These are phyloP conservation scores for Candida michaelii DNA, from an alignment of 805 yeast species.

Conservation along the genomic window DNA sequence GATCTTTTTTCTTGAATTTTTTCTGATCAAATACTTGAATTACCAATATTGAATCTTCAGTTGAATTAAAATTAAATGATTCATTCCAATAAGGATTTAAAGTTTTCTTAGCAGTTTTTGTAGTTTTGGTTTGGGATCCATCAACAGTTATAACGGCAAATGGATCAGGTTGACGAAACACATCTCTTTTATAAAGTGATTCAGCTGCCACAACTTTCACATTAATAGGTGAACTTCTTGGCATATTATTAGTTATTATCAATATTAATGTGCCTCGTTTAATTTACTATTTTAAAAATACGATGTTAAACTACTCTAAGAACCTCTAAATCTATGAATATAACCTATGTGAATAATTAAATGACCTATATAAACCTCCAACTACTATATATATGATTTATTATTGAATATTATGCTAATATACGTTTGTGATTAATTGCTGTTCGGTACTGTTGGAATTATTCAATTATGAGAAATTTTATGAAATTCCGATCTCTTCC, in stretches of 20 bases:
- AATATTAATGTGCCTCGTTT: too few relatives aligned
- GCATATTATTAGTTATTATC: not conserved
- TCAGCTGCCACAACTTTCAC: conserved; percentile 93
- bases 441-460: not conserved
- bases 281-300: too few relatives aligned
- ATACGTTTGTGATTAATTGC: not conserved
- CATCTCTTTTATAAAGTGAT: conserved; percentile 91
- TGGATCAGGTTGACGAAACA: conserved; percentile 95
- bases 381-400: too few relatives aligned
- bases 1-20: conserved; percentile 96
- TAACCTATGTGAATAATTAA: too few relatives aligned
- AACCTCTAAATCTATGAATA: too few relatives aligned
- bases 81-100: conserved; percentile 98
- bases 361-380: too few relatives aligned
- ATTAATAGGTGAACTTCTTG: conserved; percentile 32
- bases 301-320: too few relatives aligned
- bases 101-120: conserved; percentile 90
- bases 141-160: conserved; percentile 97
- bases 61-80: conserved; percentile 71
- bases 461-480: not conserved
- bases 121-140: conserved; percentile 93
- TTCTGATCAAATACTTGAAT: conserved; percentile 96
- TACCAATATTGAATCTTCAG: conserved; percentile 81
- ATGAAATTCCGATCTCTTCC: not conserved
- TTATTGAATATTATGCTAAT: not conserved